Conservation (phyloP, 768 basidiomycete genomes). For the Tephrocybe sp. region DNA sequence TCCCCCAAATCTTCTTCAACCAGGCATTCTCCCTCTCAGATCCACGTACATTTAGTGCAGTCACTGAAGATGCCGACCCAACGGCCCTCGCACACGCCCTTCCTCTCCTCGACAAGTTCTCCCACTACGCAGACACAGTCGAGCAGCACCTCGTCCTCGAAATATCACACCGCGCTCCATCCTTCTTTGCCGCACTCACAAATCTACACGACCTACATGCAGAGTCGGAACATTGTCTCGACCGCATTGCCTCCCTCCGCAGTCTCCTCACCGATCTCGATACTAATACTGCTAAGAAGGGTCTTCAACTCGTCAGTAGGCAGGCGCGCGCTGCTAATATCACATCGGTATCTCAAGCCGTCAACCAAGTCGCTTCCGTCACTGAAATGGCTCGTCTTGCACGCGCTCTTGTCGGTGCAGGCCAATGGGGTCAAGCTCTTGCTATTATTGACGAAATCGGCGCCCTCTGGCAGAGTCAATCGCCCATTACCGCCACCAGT, state of each 20-base stretch:
- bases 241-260: conserved; percentile 72
- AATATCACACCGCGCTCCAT: conserved; percentile 84
- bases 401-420: conserved; percentile 70
- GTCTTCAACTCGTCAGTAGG: conserved; percentile 68
- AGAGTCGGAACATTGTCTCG: conserved; percentile 81
- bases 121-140: conserved; percentile 88
- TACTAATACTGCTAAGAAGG: conserved; percentile 71
- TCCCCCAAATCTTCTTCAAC: conserved; percentile 83
- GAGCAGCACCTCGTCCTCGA: conserved; percentile 94
- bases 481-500: not conserved
- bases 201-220: conserved; percentile 92
- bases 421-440: conserved; percentile 87
- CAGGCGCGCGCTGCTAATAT: conserved; percentile 63
- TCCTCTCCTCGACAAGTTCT: conserved; percentile 84
- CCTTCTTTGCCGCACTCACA: conserved; percentile 94
- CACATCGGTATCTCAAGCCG: conserved; percentile 55
- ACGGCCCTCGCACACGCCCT: conserved; percentile 62
- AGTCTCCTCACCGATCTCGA: conserved; percentile 73
- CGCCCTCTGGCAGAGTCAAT: conserved; percentile 44
- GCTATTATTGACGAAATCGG: conserved; percentile 69
- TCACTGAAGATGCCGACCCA: conserved; percentile 62
- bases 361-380: conserved; percentile 63
- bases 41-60: conserved; percentile 70
- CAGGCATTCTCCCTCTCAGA: conserved; percentile 78
- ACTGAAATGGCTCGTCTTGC: conserved; percentile 77